Conservation (phyloP, 2,329 filamentous ascomycete species). For the Apiospora arundinis region DNA sequence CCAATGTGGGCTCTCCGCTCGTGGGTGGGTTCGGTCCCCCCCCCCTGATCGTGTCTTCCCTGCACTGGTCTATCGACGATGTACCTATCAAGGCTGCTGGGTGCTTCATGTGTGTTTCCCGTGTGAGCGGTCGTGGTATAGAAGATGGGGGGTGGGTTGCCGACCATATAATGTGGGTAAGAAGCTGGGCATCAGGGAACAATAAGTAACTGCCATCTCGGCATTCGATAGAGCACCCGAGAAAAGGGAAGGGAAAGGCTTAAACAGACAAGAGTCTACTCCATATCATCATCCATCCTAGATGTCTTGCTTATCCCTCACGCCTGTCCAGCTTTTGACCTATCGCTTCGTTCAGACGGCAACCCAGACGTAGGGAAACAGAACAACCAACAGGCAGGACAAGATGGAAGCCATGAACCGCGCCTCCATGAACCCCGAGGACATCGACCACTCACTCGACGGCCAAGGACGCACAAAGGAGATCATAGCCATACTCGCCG, state of each 20-base stretch:
- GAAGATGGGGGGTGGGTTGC: neutral
- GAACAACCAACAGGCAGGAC: neutral
- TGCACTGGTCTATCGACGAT: neutral
- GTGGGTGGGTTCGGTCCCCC: neutral
- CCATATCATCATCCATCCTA: neutral
- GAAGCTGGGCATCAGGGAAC: neutral
- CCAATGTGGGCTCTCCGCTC: neutral
- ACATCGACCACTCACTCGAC: conserved; percentile 30
- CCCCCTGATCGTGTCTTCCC: neutral
- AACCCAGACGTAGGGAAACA: neutral
- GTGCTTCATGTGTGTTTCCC: conserved; percentile 10
- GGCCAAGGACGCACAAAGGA: conserved; percentile 30
- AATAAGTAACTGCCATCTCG: conserved; percentile 6
- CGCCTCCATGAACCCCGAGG: neutral
- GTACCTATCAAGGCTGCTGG: neutral
- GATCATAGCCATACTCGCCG: conserved; percentile 32
- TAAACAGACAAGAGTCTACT: neutral
- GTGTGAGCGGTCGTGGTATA: neutral
- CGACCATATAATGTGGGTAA: neutral
- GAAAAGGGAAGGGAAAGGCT: neutral
- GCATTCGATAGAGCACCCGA: neutral
- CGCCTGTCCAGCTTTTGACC: neutral
- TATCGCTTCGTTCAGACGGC: neutral
- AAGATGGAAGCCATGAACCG: neutral
- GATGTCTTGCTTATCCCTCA: neutral